Evolutionary conservation across 2,329 filamentous ascomycete species (phyloP).

Genomic region (Pseudogymnoascus pannorum): DNA sequence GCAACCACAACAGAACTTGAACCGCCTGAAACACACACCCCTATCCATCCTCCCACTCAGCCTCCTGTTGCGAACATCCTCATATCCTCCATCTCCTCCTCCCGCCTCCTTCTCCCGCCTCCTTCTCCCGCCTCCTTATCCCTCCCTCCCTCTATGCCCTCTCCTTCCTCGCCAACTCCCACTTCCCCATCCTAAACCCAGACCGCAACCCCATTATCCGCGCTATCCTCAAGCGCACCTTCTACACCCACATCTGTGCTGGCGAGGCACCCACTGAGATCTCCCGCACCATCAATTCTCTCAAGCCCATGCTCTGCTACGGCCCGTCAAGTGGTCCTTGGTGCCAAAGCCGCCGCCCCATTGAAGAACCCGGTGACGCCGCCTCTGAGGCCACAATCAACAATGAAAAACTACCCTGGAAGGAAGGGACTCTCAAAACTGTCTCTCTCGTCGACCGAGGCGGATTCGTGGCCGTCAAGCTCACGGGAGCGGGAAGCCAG

Average conservation of each 20-base stretch:
- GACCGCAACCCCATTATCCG: constrained; percentile 68
- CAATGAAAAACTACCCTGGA: constrained; percentile 64
- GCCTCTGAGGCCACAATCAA: constrained; percentile 42
- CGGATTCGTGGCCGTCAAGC: constrained; percentile 53
- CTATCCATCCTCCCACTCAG: constrained; percentile 60
- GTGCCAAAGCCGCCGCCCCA: constrained; percentile 43
- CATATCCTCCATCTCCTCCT: constrained; percentile 64
- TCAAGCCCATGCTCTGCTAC: constrained; percentile 74
- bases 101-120: too few relatives aligned
- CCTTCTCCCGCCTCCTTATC: constrained; percentile 60
- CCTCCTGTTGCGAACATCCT: constrained; percentile 59
- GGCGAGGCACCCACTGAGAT: constrained; percentile 69
- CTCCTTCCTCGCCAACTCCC: constrained; percentile 61
- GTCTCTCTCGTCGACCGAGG: constrained; percentile 47
- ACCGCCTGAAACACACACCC: constrained; percentile 30
- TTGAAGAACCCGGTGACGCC: constrained; percentile 39
- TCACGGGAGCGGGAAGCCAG: constrained; percentile 73
- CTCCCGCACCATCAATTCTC: constrained; percentile 50
- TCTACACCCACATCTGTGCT: constrained; percentile 38
- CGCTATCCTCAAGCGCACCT: constrained; percentile 67
- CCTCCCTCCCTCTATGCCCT: constrained; percentile 62
- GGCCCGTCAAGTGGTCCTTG: constrained; percentile 72
- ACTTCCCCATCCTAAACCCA: constrained; percentile 59
- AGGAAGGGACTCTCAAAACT: constrained; percentile 65
- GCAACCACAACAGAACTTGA: constrained; percentile 13